Base-by-base conservation (phyloP, 2,329 filamentous ascomycete species). In the Xylariaceae sp. region DNA sequence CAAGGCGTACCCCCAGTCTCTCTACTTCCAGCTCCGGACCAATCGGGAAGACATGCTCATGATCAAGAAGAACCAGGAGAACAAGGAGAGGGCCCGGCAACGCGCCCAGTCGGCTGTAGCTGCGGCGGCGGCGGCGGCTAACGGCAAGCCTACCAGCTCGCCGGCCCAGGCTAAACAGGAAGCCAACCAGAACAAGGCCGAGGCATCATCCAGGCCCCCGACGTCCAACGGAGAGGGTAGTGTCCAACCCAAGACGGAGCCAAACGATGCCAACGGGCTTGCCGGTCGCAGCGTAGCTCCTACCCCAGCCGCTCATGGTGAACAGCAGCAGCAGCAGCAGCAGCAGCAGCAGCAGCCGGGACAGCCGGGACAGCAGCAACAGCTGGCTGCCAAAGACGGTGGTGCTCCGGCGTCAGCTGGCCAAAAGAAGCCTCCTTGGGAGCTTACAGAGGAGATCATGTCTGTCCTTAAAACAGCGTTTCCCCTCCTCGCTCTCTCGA, bases 391-490 rank as follows among this genome's bases (percentile, higher is more conserved):
- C 8, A 44, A 54, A 4, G 54, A 56, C 23, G 51, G 56, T 14
- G 54, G 57, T 16, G 48, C 56, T 6, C 47, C 60, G 31, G 41
- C 56, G 44, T 40, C 52, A 11, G 54, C 61, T 7, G 55, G 54
- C 17, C 69, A 73, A 48, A 78, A 81, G 67, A 89, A 87, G 66
- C 87, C 85, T 48, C 88, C 94, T 1, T 97, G 92, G 92, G 92
- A 98, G 59, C 83, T 94, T 53, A 90, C 88, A 0, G 92, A 98
- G 52, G 89, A 97, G 59, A 88, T 98, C 44, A 88, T 95, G 74
- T 85, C 88, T 23, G 85, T 88, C 19, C 79, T 98, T 38, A 97
- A 98, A 71, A 97, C 92, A 5, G 89, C 90, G 0, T 98, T 97
- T 71, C 92, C 92, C 16, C 74, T 99, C 13, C 76, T 99, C 52